These are phyloP conservation scores for Candida succiphila DNA, from an alignment of 805 yeast genomes.

Conservation along the genomic window DNA sequence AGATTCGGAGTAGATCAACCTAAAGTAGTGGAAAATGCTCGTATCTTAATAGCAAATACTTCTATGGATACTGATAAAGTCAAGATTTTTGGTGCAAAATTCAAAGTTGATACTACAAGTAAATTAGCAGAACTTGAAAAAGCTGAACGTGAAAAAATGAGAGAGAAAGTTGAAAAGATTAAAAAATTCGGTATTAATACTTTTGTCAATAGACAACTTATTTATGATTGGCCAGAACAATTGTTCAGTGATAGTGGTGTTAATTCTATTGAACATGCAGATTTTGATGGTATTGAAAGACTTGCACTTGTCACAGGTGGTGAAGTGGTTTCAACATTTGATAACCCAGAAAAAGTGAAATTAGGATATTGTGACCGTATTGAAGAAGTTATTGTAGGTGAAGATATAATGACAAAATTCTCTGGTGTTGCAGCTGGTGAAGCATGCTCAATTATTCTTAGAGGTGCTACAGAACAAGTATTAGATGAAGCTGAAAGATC, in stretches of 20 bases:
- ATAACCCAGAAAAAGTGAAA: constrained; percentile 76
- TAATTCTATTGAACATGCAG: constrained; percentile 95
- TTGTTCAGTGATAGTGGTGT: constrained; percentile 79
- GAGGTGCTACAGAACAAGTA: constrained; percentile 99
- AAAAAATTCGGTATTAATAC: constrained; percentile 72
- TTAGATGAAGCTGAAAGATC: constrained; percentile 97
- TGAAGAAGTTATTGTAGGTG: constrained; percentile 91
- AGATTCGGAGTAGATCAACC: constrained; percentile 94
- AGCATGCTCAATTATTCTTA: constrained; percentile 90
- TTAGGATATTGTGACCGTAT: constrained; percentile 83
- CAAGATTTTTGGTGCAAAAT: constrained; percentile 94
- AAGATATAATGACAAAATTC: constrained; percentile 80
- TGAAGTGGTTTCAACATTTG: constrained; percentile 95
- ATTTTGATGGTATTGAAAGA: constrained; percentile 95
- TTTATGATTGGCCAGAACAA: constrained; percentile 97
- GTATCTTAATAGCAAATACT: constrained; percentile 88
- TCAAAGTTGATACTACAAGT: constrained; percentile 90
- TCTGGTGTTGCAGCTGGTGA: constrained; percentile 94
- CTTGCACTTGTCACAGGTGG: constrained; percentile 96
- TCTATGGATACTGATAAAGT: constrained; percentile 97
- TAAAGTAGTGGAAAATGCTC: constrained; percentile 71
- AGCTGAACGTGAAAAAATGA: constrained; percentile 93
- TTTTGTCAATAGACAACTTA: constrained; percentile 91
- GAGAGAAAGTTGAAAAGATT: constrained; percentile 77
- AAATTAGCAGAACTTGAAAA: constrained; percentile 90